Conservation (phyloP, 192 early-diverging fungal species). For the Coemansia sp. region DNA sequence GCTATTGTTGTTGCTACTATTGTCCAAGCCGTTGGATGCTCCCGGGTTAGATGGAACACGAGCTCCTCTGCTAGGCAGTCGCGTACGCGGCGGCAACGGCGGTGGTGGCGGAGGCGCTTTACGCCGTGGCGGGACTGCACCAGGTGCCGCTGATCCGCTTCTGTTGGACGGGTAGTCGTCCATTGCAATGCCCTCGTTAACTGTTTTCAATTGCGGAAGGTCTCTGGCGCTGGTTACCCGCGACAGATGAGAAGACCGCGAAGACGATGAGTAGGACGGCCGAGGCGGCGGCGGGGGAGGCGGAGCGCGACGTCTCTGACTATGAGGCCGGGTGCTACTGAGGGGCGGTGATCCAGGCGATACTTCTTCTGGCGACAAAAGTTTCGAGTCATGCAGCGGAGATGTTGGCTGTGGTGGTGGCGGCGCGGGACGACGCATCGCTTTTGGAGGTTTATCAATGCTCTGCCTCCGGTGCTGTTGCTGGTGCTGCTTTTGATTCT, state of each 20-base stretch:
- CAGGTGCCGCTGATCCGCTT: not conserved
- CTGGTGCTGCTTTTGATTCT: not conserved
- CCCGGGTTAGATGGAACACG: not conserved
- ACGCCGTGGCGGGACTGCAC: slow-evolving; percentile 20
- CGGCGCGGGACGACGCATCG: slow-evolving; percentile 19
- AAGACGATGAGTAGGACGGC: not conserved
- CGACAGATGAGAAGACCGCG: not conserved
- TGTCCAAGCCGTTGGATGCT: not conserved
- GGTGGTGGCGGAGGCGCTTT: slow-evolving; percentile 33
- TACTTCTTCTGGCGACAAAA: slow-evolving; percentile 1
- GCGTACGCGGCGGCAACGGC: slow-evolving; percentile 9
- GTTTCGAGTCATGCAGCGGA: not conserved
- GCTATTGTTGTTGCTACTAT: not conserved
- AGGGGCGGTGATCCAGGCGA: not conserved
- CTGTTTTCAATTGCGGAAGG: slow-evolving; percentile 2
- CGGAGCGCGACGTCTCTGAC: slow-evolving; percentile 31
- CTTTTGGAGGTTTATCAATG: not conserved
- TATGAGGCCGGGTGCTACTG: not conserved
- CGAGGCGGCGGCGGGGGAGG: slow-evolving; percentile 30
- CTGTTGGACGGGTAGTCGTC: slow-evolving; percentile 2
- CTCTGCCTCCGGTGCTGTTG: not conserved
- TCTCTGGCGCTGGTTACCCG: slow-evolving; percentile 4
- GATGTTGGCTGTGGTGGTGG: slow-evolving; percentile 9
- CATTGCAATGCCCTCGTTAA: not conserved
- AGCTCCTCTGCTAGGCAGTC: slow-evolving; percentile 6